phyloP scores from a whole-genome alignment of 495 filamentous ascomycete species.

The Apodospora peruviana region DNA sequence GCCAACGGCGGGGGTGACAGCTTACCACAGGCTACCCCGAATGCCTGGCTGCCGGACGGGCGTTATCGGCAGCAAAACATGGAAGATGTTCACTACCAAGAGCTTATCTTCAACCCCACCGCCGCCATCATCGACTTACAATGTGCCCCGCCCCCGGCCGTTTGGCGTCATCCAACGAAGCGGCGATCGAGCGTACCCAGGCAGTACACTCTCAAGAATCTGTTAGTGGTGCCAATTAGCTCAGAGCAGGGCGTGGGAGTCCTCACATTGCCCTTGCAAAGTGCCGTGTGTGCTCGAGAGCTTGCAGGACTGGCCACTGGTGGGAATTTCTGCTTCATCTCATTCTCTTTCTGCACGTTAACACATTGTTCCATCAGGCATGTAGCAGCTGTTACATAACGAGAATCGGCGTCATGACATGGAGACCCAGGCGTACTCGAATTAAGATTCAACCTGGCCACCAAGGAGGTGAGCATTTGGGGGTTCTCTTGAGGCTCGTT shows the following conservation, averaged over 20 bases:
- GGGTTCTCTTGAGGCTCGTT: neutral
- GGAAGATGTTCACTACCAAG: neutral
- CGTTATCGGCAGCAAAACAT: neutral
- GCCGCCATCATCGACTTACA: conserved; percentile 3
- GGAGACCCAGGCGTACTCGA: neutral
- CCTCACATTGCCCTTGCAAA: conserved; percentile 1
- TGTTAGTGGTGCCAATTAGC: conserved; percentile 15
- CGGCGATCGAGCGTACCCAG: too few species aligned
- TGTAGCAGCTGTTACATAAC: conserved; percentile 14
- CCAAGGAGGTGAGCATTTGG: neutral
- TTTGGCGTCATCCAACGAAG: conserved; percentile 11
- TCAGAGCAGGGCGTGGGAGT: conserved; percentile 11
- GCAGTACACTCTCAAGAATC: conserved; percentile 11
- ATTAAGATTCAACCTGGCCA: neutral
- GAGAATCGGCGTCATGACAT: conserved; percentile 7
- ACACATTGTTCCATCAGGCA: conserved; percentile 2
- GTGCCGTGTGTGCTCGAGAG: conserved; percentile 2
- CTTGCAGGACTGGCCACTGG: conserved; percentile 1
- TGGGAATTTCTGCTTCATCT: conserved; percentile 15
- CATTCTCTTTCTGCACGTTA: conserved; percentile 11
- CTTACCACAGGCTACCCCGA: too few species aligned
- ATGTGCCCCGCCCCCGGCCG: conserved; percentile 5
- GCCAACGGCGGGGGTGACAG: too few species aligned
- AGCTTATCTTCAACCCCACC: conserved; percentile 16
- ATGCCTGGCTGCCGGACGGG: neutral